Evolutionary conservation across 108 stramenopile genomes (phyloP), one percentile per base, ranked within the genome.

Genomic region (Bacterosira constricta): DNA sequence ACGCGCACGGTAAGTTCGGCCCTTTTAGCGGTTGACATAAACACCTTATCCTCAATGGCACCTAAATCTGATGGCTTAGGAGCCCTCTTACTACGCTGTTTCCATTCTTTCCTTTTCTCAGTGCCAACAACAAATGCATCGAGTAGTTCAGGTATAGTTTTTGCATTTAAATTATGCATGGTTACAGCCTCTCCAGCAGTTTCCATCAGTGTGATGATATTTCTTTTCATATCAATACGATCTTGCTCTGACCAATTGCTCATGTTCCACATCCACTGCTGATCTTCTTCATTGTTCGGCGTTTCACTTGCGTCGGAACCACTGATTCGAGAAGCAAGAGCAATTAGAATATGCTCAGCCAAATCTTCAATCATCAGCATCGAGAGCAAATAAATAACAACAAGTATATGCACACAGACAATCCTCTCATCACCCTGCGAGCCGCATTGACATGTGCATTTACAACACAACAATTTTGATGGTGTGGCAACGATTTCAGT

Each of bases 21-120:
- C 46, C 46, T 5, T 8, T 6, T 29, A 13, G 56, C 31, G 4
- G 32, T 44, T 15, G 68, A 69, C 2, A 44, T 6, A 35, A 66
- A 66, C 49, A 29, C 10, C 1, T 29, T 32, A 31, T 51, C 50
- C 1, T 5, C 1, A 4, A 66, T 21, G 9, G 50, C 7, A 13
- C 50, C 47, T 15, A 52, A 26, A 11, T 66, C 64, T 17, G 50
- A 50, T 37, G 64, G 50, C 50, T 66, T 66, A 15, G 50, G 64
- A 6, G 47, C 15, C 29, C 7, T 13, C 32, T 59, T 59, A 17
- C 50, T 13, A 11, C 39, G 39, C 50, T 66, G 17, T 52, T 66
- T 66, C 64, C 64, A 66, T 2, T 18, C 50, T 27, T 30, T 66
- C 32, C 64, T 50, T n/a, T 26, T 13, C 32, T 66, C 64, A 1